Base-by-base conservation (phyloP, 2,329 filamentous ascomycete species). In the Lecanicillium sp. region DNA sequence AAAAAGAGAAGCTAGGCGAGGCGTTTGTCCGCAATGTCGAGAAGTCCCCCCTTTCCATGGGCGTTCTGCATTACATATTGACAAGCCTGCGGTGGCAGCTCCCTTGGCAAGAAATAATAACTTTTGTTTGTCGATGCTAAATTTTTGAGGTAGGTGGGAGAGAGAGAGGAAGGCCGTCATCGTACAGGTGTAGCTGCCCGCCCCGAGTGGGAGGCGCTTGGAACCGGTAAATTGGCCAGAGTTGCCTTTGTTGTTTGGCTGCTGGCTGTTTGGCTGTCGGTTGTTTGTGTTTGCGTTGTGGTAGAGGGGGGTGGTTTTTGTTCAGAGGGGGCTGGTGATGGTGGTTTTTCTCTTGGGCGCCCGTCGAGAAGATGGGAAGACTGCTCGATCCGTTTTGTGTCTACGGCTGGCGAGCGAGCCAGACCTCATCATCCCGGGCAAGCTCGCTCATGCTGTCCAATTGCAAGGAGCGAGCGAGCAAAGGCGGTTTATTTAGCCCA, bases 401-500 rank as follows among this genome's bases (percentile, higher is more conserved):
- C 26, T n/a, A n/a, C n/a, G n/a, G n/a, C n/a, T n/a, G n/a, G n/a
- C n/a, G n/a, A n/a, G n/a, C n/a, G n/a, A n/a, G n/a, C n/a, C n/a
- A n/a, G n/a, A n/a, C n/a, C n/a, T n/a, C n/a, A n/a, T n/a, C n/a
- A n/a, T n/a, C n/a, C n/a, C n/a, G n/a, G n/a, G n/a, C n/a, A n/a
- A n/a, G n/a, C n/a, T n/a, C n/a, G n/a, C n/a, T 40, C 14, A 35
- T 47, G 37, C 17, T 24, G 19, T 15, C 19, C 12, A n/a, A 19
- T 35, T 19, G 4, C 8, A n/a, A 23, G 26, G 14, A 17, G 35
- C 19, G 35, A 39, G 36, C 37, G 37, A 41, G 44, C 44, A 19
- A 9, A 17, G 15, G 27, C 9, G 9, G 30, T 23, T 51, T 21
- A 50, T 55, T 60, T 66, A 79, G 53, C 71, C 70, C 54, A 75